Evolutionary conservation across 768 basidiomycete species (phyloP), one percentile per base, ranked within the genome.

Genomic region (Boletellus ananiceps): DNA sequence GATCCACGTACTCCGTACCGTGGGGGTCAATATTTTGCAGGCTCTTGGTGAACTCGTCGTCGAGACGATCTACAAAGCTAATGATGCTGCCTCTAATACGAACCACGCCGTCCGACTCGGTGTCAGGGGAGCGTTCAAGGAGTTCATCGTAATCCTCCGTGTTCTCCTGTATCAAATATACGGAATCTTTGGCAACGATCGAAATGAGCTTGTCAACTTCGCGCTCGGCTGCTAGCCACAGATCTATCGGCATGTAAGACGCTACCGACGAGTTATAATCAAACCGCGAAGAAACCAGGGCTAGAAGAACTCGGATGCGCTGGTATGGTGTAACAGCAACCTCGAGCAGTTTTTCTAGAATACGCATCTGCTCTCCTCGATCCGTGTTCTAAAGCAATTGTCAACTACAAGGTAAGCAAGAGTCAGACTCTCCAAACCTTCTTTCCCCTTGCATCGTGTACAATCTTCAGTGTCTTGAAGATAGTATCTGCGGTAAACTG

Each of bases 21-120:
- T 99, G 96, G 8, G 96, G 95, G 61, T 99, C 96, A 55, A 96
- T 93, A 63, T 97, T 93, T 79, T 98, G 96, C 31, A 99, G 71
- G 60, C 91, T 93, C 63, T 89, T 89, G 38, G 93, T 97, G 67
- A 99, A 99, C 71, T 99, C 96, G 59, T 98, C 96, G 65, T 98
- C 96, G 40, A 99, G 71, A 46, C 94, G 85, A 67, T 99, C 96
- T 40, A 99, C 81, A 58, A 96, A 91, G 63, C 90, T 91, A 69
- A 98, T 95, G 67, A 99, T 82, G 63, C 89, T 95, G 37, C 96
- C 96, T 44, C 95, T 86, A 51, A 99, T 87, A 51, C 83, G 80
- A 50, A 98, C 93, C 39, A 85, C 63, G 11, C 88, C 86, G 55
- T 77, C 79, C 21, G 80, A 74, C 58, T 91, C 86, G 8, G 77